A percentile compares a stretch with the other conserved stretches of the same genome.
These are phyloP conservation scores for Actinomucor elegans DNA, from an alignment of 371 early-diverging fungal genomes.

Conservation along the genomic window DNA sequence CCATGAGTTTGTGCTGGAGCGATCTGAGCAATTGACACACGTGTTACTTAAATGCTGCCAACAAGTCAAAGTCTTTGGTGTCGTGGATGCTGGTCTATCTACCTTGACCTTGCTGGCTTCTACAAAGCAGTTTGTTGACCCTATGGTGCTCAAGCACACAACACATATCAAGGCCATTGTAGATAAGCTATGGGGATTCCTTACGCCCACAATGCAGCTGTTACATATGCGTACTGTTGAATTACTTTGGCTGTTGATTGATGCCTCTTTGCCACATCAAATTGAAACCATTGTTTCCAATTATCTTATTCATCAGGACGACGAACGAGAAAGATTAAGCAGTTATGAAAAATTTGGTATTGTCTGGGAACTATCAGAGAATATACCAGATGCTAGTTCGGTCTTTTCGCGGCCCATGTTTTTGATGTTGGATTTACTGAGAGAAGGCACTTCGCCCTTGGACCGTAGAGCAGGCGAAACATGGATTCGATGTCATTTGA, in stretches of 20 bases:
- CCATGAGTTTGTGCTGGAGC: conserved; percentile 18
- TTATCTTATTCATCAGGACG: conserved; percentile 45
- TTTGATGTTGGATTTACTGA: conserved; percentile 67
- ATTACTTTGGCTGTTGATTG: conserved; percentile 65
- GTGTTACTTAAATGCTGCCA: conserved; percentile 50
- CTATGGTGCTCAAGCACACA: conserved; percentile 8
- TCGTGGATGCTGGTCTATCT: conserved; percentile 48
- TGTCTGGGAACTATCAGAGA: conserved; percentile 69
- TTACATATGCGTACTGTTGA: conserved; percentile 66
- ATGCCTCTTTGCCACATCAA: conserved; percentile 49
- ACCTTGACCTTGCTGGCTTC: conserved; percentile 35
- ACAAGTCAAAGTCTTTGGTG: conserved; percentile 45
- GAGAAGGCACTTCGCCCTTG: conserved; percentile 52
- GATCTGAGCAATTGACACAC: conserved; percentile 19
- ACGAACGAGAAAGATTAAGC: conserved; percentile 31
- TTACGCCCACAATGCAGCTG: conserved; percentile 39
- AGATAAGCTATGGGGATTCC: conserved; percentile 50
- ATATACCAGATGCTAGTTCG: conserved; percentile 36
- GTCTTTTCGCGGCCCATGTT: conserved; percentile 73
- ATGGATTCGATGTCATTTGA: conserved; percentile 69
- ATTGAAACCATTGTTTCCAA: conserved; percentile 64
- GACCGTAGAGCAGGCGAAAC: conserved; percentile 69
- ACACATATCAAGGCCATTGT: conserved; percentile 24
- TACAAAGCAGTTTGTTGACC: conserved; percentile 20
- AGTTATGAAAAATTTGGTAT: conserved; percentile 68